A percentile compares a stretch with the other conserved stretches of the same genome.
Evolutionary conservation across 2,329 filamentous ascomycete genomes (phyloP).

Genomic region (Chrysoporthe deuterocubensis): DNA sequence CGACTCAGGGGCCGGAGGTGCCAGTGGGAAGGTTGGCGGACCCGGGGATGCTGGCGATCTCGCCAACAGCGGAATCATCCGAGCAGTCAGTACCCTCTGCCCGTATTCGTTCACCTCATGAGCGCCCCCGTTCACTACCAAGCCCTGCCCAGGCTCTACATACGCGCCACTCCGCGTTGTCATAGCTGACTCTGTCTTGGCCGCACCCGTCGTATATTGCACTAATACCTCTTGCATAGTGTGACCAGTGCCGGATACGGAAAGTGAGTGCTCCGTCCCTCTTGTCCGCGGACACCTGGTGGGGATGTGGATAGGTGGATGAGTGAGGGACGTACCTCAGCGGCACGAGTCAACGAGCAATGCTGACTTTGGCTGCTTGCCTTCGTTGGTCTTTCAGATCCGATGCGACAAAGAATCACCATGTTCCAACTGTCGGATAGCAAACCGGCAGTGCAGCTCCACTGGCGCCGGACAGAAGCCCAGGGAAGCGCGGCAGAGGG

Average conservation of each 20-base stretch:
- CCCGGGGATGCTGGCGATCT: slow-evolving; percentile 20
- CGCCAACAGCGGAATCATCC: slow-evolving; percentile 20
- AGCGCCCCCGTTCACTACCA: background rate
- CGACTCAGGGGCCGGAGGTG: slow-evolving; percentile 19
- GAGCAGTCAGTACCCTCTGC: slow-evolving; percentile 24
- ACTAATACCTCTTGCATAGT: slow-evolving; percentile 33
- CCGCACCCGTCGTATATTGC: background rate
- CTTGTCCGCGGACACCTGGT: slow-evolving; percentile 27
- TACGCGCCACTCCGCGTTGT: background rate
- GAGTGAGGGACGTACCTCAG: slow-evolving; percentile 6
- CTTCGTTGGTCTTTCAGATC: slow-evolving; percentile 46
- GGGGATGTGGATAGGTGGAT: background rate
- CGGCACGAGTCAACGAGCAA: background rate
- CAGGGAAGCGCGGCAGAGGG: slow-evolving; percentile 58
- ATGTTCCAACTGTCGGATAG: slow-evolving; percentile 61
- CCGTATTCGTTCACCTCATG: background rate
- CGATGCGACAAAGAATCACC: slow-evolving; percentile 63
- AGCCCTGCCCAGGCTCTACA: background rate
- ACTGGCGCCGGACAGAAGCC: slow-evolving; percentile 58
- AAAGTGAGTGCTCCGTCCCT: slow-evolving; percentile 38
- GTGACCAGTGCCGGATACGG: slow-evolving; percentile 45
- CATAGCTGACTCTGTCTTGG: background rate
- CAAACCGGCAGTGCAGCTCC: slow-evolving; percentile 57
- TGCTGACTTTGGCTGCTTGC: background rate
- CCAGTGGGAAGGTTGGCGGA: slow-evolving; percentile 7